These are phyloP conservation scores for Quercus phellos DNA, from an alignment of 331 rosid species.

Conservation along the genomic window DNA sequence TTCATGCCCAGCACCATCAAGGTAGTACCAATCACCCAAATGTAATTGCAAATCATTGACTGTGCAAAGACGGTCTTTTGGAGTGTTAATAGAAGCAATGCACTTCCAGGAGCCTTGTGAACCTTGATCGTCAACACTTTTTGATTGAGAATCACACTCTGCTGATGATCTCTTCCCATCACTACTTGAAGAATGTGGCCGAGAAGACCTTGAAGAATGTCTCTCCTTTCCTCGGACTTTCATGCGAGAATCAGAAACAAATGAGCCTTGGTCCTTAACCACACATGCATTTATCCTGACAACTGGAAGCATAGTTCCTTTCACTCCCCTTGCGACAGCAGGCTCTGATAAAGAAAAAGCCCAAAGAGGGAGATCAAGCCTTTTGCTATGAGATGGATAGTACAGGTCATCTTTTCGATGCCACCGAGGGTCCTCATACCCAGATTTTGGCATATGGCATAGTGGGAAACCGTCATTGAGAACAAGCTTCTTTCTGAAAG, in stretches of 20 bases:
- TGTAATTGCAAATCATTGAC: conserved; percentile 66
- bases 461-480: conserved; percentile 74
- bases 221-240: conserved; percentile 67
- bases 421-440: conserved; percentile 96
- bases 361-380: conserved; percentile 92
- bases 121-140: conserved; percentile 37
- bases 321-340: conserved; percentile 55
- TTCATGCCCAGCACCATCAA: conserved; percentile 97
- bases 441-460: conserved; percentile 85
- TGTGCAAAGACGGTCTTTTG: conserved; percentile 68
- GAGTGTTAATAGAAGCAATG: conserved; percentile 35
- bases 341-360: conserved; percentile 76
- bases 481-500: conserved; percentile 73
- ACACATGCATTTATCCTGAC: conserved; percentile 95
- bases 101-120: conserved; percentile 40
- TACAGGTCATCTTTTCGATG: conserved; percentile 75
- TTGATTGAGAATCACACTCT: conserved; percentile 60
- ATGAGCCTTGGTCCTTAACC: conserved; percentile 81
- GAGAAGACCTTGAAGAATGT: conserved; percentile 58
- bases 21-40: conserved; percentile 92
- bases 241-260: conserved; percentile 69
- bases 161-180: conserved; percentile 78
- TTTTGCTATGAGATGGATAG: conserved; percentile 72
- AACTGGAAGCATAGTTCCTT: conserved; percentile 81
- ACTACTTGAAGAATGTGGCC: conserved; percentile 54